These are phyloP conservation scores for Macrolepiota albuminosa DNA, from an alignment of 768 basidiomycete species.

Conservation along the genomic window DNA sequence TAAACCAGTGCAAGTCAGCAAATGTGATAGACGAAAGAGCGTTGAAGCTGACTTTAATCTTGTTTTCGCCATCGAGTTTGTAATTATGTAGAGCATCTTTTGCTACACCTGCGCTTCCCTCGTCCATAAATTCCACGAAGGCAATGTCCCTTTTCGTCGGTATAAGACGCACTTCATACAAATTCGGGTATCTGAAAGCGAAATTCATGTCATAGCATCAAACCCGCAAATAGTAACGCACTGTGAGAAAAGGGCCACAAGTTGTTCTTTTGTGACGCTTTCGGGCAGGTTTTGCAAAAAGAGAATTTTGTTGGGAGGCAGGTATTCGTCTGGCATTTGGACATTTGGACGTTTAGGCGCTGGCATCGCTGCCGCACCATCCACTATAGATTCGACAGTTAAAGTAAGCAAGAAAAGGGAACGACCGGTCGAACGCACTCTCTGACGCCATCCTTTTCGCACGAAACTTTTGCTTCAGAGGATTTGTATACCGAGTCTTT, in stretches of 20 bases:
- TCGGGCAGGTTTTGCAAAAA: conserved; percentile 98
- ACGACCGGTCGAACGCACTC: conserved; percentile 39
- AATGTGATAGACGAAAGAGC: not conserved
- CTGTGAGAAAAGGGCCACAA: conserved; percentile 90
- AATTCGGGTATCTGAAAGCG: conserved; percentile 75
- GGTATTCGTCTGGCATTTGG: conserved; percentile 99
- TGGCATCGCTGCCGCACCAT: conserved; percentile 61
- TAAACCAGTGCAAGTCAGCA: conserved; percentile 20
- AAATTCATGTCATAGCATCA: not conserved
- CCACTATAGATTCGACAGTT: conserved; percentile 39
- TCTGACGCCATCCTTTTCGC: conserved; percentile 79
- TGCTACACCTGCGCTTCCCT: conserved; percentile 82
- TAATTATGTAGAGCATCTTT: conserved; percentile 97
- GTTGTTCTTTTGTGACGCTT: conserved; percentile 86
- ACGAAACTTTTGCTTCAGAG: conserved; percentile 80
- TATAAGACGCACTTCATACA: conserved; percentile 97
- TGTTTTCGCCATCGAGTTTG: conserved; percentile 95
- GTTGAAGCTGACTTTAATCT: conserved; percentile 75
- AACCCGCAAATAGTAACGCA: conserved; percentile 23
- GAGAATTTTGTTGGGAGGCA: conserved; percentile 98
- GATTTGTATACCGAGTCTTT: conserved; percentile 81
- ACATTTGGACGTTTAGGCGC: conserved; percentile 77
- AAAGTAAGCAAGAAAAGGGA: conserved; percentile 2
- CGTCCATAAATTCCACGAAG: conserved; percentile 97
- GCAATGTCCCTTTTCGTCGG: conserved; percentile 97